Evolutionary conservation across 2,329 filamentous ascomycete species (phyloP).

Genomic region (Xylaria sp.): DNA sequence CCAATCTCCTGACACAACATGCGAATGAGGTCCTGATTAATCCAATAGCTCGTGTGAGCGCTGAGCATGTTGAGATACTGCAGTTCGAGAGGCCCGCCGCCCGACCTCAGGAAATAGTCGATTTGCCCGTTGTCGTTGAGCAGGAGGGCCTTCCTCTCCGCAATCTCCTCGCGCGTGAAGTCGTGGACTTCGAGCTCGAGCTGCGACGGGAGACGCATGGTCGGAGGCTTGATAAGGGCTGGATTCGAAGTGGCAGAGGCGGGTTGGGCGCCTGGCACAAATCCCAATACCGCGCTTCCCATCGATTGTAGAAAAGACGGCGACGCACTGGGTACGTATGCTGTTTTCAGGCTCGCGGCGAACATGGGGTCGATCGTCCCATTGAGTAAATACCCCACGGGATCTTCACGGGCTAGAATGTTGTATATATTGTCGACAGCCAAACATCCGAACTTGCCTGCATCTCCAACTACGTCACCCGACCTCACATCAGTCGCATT

Average conservation of each 20-base stretch:
- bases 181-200: conserved; percentile 96
- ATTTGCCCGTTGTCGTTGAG: conserved; percentile 97
- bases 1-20: conserved; percentile 90
- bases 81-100: conserved; percentile 86
- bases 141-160: conserved; percentile 83
- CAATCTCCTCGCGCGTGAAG: conserved; percentile 89
- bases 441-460: conserved; percentile 83
- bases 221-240: conserved; percentile 44
- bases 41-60: conserved; percentile 95
- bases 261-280: conserved; percentile 58
- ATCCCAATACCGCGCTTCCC: conserved; percentile 64
- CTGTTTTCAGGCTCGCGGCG: conserved; percentile 74
- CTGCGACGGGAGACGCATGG: conserved; percentile 61
- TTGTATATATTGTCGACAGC: conserved; percentile 98
- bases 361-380: conserved; percentile 85
- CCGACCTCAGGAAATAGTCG: conserved; percentile 84
- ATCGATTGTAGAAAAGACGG: conserved; percentile 69
- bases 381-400: conserved; percentile 92
- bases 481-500: conserved; percentile 65
- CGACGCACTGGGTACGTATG: conserved; percentile 77
- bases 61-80: conserved; percentile 98
- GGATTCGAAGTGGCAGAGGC: conserved; percentile 42
- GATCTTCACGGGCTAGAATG: conserved; percentile 71
- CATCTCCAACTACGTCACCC: conserved; percentile 72
- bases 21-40: conserved; percentile 82